phyloP scores from a whole-genome alignment of 352 stramenopile genomes.

The Pythium guiyangense region DNA sequence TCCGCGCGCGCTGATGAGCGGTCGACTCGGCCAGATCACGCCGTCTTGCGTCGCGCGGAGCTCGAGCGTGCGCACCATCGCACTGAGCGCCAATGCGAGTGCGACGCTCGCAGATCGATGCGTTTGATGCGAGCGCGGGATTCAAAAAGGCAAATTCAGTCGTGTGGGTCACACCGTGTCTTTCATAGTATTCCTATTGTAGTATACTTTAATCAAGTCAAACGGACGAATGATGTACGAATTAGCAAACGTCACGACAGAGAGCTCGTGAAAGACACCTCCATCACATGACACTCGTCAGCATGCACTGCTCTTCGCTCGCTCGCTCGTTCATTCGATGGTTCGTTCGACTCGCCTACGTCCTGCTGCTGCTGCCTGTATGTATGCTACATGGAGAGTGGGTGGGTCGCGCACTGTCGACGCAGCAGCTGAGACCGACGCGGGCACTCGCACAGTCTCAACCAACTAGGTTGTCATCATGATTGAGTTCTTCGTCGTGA shows the following conservation, averaged over 20 bases:
- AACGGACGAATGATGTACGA: too few species aligned
- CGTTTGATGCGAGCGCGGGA: not conserved
- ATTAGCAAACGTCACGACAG: not conserved
- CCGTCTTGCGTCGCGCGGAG: conserved; percentile 63
- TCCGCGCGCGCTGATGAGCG: conserved; percentile 61
- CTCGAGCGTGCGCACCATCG: conserved; percentile 64
- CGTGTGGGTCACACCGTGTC: not conserved
- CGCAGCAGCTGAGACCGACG: too few species aligned
- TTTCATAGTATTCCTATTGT: not conserved
- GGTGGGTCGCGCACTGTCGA: too few species aligned
- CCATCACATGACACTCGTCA: too few species aligned
- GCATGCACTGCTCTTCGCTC: too few species aligned
- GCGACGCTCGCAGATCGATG: too few species aligned
- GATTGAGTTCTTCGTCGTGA: not conserved
- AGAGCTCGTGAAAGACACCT: too few species aligned
- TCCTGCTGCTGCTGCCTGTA: not conserved
- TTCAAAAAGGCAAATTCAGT: not conserved
- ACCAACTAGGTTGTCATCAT: not conserved
- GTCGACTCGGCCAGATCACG: conserved; percentile 69
- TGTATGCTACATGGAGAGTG: conserved; percentile 2
- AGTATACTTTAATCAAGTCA: too few species aligned
- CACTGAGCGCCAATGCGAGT: not conserved
- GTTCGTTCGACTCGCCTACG: not conserved
- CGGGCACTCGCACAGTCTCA: too few species aligned
- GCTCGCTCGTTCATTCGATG: not conserved